Percentiles rank a stretch among this genome's conserved stretches.
phyloP scores from a whole-genome alignment of 306 rosid genomes.

The Cicer chorassanicum region DNA sequence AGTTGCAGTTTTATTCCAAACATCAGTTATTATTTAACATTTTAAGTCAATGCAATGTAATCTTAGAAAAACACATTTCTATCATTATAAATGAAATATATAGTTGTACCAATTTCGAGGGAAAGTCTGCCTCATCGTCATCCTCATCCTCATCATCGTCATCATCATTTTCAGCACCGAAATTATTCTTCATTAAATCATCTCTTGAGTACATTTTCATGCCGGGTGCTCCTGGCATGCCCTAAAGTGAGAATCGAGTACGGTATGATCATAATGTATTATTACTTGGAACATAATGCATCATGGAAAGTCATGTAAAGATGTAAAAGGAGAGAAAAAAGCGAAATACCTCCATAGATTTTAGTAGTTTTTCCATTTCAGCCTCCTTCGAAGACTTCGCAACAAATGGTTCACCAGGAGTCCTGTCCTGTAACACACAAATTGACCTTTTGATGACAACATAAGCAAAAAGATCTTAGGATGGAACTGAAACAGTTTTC shows the following conservation, averaged over 20 bases:
- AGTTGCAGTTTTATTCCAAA: neutral
- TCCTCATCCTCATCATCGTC: slow-evolving; percentile 59
- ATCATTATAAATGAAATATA: slow-evolving; percentile 25
- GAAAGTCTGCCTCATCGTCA: slow-evolving; percentile 54
- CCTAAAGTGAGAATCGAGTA: slow-evolving; percentile 57
- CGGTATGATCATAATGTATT: slow-evolving; percentile 22
- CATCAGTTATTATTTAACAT: slow-evolving; percentile 11
- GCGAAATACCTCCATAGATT: slow-evolving; percentile 87
- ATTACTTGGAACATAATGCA: neutral
- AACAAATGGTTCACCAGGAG: slow-evolving; percentile 84
- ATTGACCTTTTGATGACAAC: slow-evolving; percentile 21
- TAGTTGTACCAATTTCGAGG: slow-evolving; percentile 74
- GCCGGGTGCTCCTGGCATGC: slow-evolving; percentile 99
- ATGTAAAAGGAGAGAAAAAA: neutral
- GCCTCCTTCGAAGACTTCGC: slow-evolving; percentile 90
- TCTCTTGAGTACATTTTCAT: slow-evolving; percentile 98
- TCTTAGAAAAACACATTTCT: slow-evolving; percentile 14
- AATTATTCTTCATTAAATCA: slow-evolving; percentile 81
- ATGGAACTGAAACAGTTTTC: slow-evolving; percentile 1
- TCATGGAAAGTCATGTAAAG: neutral
- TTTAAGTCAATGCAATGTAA: slow-evolving; percentile 29
- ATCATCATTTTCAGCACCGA: slow-evolving; percentile 68
- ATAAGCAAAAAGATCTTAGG: slow-evolving; percentile 10
- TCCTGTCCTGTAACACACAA: slow-evolving; percentile 66
- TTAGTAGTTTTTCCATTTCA: slow-evolving; percentile 88